Evolutionary conservation across 345 rosid species (phyloP), one percentile per base, ranked within the genome.

Genomic region (Populus ilicifolia): DNA sequence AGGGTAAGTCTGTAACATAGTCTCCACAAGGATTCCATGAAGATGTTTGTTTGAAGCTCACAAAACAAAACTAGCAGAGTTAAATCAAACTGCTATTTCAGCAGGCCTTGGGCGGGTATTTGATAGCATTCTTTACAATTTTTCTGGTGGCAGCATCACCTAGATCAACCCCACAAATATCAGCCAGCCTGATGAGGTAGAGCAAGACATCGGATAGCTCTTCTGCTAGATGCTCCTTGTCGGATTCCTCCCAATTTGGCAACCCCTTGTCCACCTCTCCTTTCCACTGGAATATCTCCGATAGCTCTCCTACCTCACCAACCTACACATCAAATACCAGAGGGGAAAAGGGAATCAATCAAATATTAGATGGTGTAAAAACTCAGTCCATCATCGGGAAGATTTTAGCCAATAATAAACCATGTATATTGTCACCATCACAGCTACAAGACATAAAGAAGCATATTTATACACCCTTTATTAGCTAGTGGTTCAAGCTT

Each of bases 261-360:
- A 87, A 71, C 17, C 90, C 90, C 76, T 77, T 87, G 3, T 75
- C 84, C 44, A 87, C 88, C 81, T 87, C 90, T 80, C 90, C 90
- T 75, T 64, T 85, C 90, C 90, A 85, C 27, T 85, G 90, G 81
- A 87, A 87, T 80, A 80, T 75, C 33, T 80, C 79, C 23, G 79
- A 70, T 38, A 80, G 72, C 72, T 75, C 79, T 8, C 90, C 90
- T 21, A 87, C 88, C 73, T 87, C 90, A 5, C 88, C 85, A 11
- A 85, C 86, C 87, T 87, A 33, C 38, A 71, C 70, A 44, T 21
- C 56, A 38, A 43, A 29, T 7, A 38, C 5, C 10, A 1, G 14
- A 1, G 2, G 10, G 66, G 14, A 6, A 63, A 27, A 3, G 5
- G n/a, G 18, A 30, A 33, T 65, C 29, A 12, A 23, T 65, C 17